Evolutionary conservation across 306 rosid species (phyloP).

Genomic region (Pyrus pyrifolia): DNA sequence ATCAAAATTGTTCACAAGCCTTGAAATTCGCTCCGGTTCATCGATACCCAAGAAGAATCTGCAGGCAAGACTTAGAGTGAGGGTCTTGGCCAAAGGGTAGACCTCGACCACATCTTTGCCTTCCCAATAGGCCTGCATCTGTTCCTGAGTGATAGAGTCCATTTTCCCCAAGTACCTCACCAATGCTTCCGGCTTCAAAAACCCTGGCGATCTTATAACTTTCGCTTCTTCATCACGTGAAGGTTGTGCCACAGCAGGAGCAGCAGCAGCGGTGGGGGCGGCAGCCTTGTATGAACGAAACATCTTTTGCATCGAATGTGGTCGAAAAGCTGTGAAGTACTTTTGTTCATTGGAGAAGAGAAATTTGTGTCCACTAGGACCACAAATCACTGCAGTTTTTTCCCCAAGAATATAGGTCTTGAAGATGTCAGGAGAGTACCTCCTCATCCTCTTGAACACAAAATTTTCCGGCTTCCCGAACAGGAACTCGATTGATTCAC

Average conservation of each 20-base stretch:
- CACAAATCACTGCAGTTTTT: constrained; percentile 47
- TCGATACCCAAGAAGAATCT: constrained; percentile 44
- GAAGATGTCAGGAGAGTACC: constrained; percentile 49
- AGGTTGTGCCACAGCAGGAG: neutral
- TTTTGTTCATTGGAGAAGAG: constrained; percentile 49
- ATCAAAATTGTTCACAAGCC: constrained; percentile 31
- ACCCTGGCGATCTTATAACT: constrained; percentile 31
- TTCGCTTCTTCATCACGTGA: constrained; percentile 21
- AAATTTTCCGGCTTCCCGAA: constrained; percentile 37
- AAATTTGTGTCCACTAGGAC: constrained; percentile 52
- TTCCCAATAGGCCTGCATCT: constrained; percentile 44
- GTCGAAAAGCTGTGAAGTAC: constrained; percentile 39
- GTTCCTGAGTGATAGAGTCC: constrained; percentile 40
- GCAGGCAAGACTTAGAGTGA: constrained; percentile 36
- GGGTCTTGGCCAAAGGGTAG: constrained; percentile 35
- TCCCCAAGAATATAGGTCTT: constrained; percentile 53
- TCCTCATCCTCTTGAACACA: constrained; percentile 30
- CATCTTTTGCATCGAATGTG: constrained; percentile 28
- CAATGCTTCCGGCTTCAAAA: constrained; percentile 58
- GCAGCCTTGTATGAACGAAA: constrained; percentile 24
- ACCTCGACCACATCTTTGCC: constrained; percentile 33
- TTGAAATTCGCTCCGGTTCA: constrained; percentile 23
- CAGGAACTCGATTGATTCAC: constrained; percentile 44
- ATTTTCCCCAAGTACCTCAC: constrained; percentile 42
- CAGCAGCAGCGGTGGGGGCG: neutral